These are phyloP conservation scores for Boletus nobilissimus DNA, from an alignment of 1,284 basidiomycete genomes.

Conservation along the genomic window DNA sequence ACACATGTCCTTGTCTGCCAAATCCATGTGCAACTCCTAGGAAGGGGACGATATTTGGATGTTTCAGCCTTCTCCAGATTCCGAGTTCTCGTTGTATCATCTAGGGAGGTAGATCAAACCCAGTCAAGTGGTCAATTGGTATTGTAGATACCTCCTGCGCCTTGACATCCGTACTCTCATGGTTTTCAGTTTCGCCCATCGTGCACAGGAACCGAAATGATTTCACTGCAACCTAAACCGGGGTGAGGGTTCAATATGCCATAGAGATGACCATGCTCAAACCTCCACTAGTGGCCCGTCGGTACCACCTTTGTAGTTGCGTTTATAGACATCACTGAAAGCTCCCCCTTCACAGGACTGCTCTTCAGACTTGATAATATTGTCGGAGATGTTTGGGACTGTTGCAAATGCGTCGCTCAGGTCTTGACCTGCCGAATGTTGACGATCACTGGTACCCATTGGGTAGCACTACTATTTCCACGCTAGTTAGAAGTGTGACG, in stretches of 20 bases:
- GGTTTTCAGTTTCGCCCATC: neutral
- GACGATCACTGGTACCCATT: too few relatives aligned
- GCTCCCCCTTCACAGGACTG: neutral
- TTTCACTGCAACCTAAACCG: neutral
- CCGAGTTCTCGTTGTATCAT: constrained; percentile 11
- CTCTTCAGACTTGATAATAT: too few relatives aligned
- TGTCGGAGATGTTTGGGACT: too few relatives aligned
- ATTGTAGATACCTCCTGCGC: neutral
- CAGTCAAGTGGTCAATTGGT: neutral
- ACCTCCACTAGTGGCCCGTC: constrained; percentile 8
- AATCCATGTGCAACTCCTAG: constrained; percentile 8
- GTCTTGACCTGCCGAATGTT: neutral
- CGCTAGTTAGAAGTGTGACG: too few relatives aligned
- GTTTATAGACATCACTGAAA: too few relatives aligned
- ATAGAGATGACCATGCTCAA: neutral
- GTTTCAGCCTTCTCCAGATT: neutral
- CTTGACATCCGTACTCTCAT: neutral
- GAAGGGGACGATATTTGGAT: constrained; percentile 9
- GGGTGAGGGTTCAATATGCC: neutral
- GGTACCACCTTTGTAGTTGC: neutral
- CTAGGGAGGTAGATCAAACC: neutral
- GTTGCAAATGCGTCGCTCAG: neutral
- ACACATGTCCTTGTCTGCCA: neutral
- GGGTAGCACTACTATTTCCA: too few relatives aligned
- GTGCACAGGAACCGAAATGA: neutral